Percentiles rank a stretch among this genome's conserved stretches.
Conservation (phyloP, 2,329 filamentous ascomycete species). For the Eurotiales sp. region DNA sequence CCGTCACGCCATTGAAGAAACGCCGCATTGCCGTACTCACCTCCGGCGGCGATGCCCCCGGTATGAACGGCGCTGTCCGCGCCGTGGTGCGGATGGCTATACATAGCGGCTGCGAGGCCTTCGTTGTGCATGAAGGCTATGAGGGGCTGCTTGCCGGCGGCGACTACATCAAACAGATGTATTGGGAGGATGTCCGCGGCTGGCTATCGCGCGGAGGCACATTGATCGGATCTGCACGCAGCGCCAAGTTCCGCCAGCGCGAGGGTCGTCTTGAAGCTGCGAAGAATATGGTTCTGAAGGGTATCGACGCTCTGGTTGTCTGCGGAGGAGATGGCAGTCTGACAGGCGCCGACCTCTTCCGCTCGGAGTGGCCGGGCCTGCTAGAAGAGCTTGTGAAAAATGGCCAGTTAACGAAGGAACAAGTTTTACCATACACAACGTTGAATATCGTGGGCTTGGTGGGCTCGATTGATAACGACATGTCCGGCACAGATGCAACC, state of each 20-base stretch:
- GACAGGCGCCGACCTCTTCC: conserved; percentile 91
- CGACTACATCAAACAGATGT: conserved; percentile 79
- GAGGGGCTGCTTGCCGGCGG: conserved; percentile 89
- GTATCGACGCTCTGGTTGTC: conserved; percentile 93
- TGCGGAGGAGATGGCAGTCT: conserved; percentile 95
- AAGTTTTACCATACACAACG: conserved; percentile 73
- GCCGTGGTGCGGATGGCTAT: conserved; percentile 90
- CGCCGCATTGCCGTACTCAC: conserved; percentile 85
- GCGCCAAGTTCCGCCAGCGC: conserved; percentile 87
- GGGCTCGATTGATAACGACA: conserved; percentile 96
- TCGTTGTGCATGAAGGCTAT: conserved; percentile 88
- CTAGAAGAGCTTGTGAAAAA: conserved; percentile 76
- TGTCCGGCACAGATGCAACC: conserved; percentile 94
- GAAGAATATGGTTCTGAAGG: conserved; percentile 88
- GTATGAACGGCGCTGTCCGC: conserved; percentile 89
- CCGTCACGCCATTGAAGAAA: conserved; percentile 44
- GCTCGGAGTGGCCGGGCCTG: conserved; percentile 85
- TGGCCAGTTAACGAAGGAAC: conserved; percentile 65
- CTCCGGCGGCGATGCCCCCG: conserved; percentile 87
- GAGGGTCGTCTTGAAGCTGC: conserved; percentile 78
- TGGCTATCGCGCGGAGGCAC: conserved; percentile 93
- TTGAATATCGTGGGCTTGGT: conserved; percentile 96
- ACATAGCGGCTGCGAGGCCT: conserved; percentile 74
- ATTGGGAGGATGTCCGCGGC: conserved; percentile 91
- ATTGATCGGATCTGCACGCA: conserved; percentile 90